These are phyloP conservation scores for Magnolia officinalis DNA, from an alignment of 164 flowering plant genomes.

Conservation along the genomic window DNA sequence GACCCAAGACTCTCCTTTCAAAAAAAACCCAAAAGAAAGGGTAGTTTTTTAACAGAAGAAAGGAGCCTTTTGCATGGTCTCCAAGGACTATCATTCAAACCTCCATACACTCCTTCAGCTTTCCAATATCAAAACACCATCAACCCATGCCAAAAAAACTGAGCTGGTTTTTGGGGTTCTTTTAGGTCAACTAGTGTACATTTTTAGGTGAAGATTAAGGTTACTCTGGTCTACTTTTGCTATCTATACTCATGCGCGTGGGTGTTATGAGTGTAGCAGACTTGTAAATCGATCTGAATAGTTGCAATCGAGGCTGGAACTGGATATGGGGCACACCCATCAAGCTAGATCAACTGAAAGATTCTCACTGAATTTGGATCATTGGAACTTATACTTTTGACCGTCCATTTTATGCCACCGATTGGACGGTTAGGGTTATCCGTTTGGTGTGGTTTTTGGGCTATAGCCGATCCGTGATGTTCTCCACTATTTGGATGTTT, in stretches of 20 bases:
- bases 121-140: conserved; percentile 31
- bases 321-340: no score
- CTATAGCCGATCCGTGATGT: no score
- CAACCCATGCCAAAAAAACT: conserved; percentile 41
- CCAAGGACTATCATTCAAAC: conserved; percentile 46
- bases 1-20: background rate
- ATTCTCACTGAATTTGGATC: no score
- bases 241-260: background rate
- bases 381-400: no score
- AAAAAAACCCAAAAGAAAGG: background rate
- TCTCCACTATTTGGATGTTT: no score
- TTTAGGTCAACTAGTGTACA: conserved; percentile 35
- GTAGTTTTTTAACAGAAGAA: conserved; percentile 24
- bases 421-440: no score
- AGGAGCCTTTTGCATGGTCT: conserved; percentile 62
- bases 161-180: conserved; percentile 33
- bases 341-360: no score
- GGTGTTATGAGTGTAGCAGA: background rate
- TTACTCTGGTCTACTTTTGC: background rate
- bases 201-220: background rate
- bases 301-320: no score
- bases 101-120: conserved; percentile 23
- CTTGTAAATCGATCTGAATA: no score
- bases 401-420: no score
- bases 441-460: no score